Base-by-base conservation (phyloP, 2,329 filamentous ascomycete genomes). In the Grosmannia penicillata region DNA sequence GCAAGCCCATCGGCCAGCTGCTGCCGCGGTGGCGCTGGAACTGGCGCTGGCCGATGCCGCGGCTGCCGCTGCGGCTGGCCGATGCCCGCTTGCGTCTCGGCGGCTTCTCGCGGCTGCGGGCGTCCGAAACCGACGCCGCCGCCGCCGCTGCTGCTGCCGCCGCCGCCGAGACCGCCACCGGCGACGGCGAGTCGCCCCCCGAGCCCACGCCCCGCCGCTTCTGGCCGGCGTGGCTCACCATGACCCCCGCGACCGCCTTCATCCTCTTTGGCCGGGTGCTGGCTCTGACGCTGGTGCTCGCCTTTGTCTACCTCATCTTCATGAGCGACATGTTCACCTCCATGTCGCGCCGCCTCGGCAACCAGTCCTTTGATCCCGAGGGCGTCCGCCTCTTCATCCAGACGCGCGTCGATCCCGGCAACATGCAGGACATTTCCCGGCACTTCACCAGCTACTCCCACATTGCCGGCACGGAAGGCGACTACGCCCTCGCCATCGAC, bases 391-490 rank as follows among this genome's bases (percentile, higher is more conserved):
- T 72, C 41, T 83, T 80, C 57, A 70, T 93, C 21, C 76, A 91
- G 55, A 66, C 68, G 35, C 75, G 75, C 49, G 72, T 93, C 47
- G 79, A 93, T 51, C 65, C 73, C 39, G 66, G 68, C 42, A 67
- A 70, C 36, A 80, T 91, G 54, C 71, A 75, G 45, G 77, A 82
- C 29, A 82, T 82, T 41, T 61, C 94, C 43, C 65, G 72, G 50
- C 81, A 87, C 52, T 75, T 89, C 45, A 89, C 85, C 5, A 72
- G 72, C 40, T 94, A 83, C 54, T 82, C 91, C 44, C 91, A 96
- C 57, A 69, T 96, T 45, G 91, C 85, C 3, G 91, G 91, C n/a
- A 93, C 86, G 4, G 80, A 94, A 60, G 91, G 91, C 34, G 89
- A 93, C 60, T 86, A 80, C 50, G 82, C 80, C 33, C 68, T 93